A percentile compares a stretch with the other conserved stretches of the same genome.
phyloP scores from a whole-genome alignment of 2,329 filamentous ascomycete species.

The Pseudonectria buxi region DNA sequence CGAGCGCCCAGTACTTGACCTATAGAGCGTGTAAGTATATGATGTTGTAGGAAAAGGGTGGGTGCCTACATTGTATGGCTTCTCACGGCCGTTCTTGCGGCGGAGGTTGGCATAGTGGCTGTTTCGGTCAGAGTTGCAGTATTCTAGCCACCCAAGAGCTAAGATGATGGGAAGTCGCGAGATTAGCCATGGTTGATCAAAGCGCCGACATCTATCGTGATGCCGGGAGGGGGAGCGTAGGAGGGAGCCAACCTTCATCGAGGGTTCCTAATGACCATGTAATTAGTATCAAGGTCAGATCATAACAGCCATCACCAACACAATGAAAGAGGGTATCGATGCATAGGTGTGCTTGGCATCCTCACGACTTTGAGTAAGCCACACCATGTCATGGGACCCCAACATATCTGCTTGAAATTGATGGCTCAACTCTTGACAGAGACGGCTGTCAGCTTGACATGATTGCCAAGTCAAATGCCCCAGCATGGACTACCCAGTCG shows the following conservation, averaged over 20 bases:
- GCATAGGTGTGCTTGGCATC: not conserved
- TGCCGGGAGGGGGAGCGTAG: too few relatives aligned
- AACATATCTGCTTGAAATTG: too few relatives aligned
- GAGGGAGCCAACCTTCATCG: constrained; percentile 23
- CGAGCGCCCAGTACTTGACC: constrained; percentile 80
- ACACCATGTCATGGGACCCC: too few relatives aligned
- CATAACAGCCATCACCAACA: too few relatives aligned
- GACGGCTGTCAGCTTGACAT: too few relatives aligned
- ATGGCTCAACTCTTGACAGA: too few relatives aligned
- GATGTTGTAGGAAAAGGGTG: not conserved
- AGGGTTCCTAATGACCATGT: constrained; percentile 28
- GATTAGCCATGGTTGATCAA: not conserved
- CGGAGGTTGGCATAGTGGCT: constrained; percentile 79
- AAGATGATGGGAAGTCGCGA: constrained; percentile 23
- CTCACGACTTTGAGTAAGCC: too few relatives aligned
- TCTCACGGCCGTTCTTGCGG: constrained; percentile 64
- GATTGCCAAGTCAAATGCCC: too few relatives aligned
- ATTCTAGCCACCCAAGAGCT: constrained; percentile 72
- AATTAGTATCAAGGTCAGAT: too few relatives aligned
- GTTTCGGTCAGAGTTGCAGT: constrained; percentile 73
- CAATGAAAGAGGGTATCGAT: too few relatives aligned
- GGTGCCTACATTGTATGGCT: constrained; percentile 57
- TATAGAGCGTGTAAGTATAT: constrained; percentile 5
- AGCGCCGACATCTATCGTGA: not conserved
- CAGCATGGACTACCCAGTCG: too few relatives aligned